These are phyloP conservation scores for Phoenix dactylifera DNA, from an alignment of 176 grass and related monocot species.

Conservation along the genomic window DNA sequence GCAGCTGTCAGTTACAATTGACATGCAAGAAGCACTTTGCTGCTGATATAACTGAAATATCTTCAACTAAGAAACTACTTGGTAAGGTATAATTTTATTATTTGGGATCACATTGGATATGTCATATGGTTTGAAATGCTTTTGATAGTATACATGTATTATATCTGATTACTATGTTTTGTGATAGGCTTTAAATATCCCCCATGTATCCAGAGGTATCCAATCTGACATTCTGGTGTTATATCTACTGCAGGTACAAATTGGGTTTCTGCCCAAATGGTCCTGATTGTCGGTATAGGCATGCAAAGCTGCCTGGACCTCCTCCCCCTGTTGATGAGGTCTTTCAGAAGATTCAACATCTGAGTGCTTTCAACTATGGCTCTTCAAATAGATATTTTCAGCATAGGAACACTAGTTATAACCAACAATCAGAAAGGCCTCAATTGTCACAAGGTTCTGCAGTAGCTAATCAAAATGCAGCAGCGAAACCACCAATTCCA, in stretches of 20 bases:
- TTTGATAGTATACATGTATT: too few species aligned
- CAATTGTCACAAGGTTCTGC: constrained; percentile 43
- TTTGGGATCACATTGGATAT: too few species aligned
- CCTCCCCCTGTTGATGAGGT: constrained; percentile 77
- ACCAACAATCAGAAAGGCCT: constrained; percentile 57
- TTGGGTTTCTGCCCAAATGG: constrained; percentile 99
- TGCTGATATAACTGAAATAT: too few species aligned
- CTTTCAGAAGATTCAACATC: constrained; percentile 68
- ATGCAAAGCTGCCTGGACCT: constrained; percentile 54
- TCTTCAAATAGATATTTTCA: constrained; percentile 41
- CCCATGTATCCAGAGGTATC: not conserved
- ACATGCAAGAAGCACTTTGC: too few species aligned
- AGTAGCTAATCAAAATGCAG: constrained; percentile 39
- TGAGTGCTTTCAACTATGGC: constrained; percentile 34
- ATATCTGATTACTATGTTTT: too few species aligned
- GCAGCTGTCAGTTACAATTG: too few species aligned
- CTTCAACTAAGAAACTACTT: too few species aligned
- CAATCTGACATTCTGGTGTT: not conserved
- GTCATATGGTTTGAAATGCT: too few species aligned
- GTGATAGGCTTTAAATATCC: too few species aligned
- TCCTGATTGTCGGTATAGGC: constrained; percentile 74
- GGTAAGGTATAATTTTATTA: too few species aligned
- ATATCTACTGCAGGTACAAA: constrained; percentile 61
- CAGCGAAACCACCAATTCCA: constrained; percentile 29
- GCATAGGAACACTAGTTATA: constrained; percentile 58